Percentiles rank a stretch among this genome's conserved stretches.
Conservation (phyloP, 805 yeast genomes). For the Lachancea nothofagi region DNA sequence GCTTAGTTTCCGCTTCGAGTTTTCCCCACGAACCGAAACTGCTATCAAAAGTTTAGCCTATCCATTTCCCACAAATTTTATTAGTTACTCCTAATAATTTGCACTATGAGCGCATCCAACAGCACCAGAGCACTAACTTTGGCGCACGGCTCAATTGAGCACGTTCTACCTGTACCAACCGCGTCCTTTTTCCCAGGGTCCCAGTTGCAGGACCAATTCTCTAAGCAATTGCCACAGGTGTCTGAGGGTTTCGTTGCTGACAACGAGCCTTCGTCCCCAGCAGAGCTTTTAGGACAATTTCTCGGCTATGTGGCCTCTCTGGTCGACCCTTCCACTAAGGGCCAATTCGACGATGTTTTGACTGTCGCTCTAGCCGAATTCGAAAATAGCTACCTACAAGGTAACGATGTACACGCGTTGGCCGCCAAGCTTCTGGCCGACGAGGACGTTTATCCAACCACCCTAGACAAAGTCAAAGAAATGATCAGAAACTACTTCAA, state of each 20-base stretch:
- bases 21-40: neutral
- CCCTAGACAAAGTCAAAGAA: constrained; percentile 61
- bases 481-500: constrained; percentile 75
- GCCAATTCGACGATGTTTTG: constrained; percentile 63
- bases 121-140: constrained; percentile 72
- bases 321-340: constrained; percentile 38
- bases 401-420: constrained; percentile 80
- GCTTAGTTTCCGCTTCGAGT: neutral
- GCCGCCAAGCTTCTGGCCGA: constrained; percentile 62
- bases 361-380: constrained; percentile 72
- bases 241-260: constrained; percentile 84
- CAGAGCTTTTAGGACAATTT: constrained; percentile 79
- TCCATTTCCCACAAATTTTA: neutral
- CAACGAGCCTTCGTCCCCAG: constrained; percentile 80
- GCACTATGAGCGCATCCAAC: constrained; percentile 30
- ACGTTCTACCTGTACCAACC: constrained; percentile 81
- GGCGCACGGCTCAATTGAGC: constrained; percentile 82
- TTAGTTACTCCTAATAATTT: neutral
- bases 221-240: constrained; percentile 65
- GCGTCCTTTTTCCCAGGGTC: constrained; percentile 72
- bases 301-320: constrained; percentile 62
- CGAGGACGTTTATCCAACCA: constrained; percentile 56
- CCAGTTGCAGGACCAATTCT: constrained; percentile 83
- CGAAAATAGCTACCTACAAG: constrained; percentile 69
- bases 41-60: neutral